These are phyloP conservation scores for Calonectria pseudoturangicola DNA, from an alignment of 2,329 filamentous ascomycete genomes.

Conservation along the genomic window DNA sequence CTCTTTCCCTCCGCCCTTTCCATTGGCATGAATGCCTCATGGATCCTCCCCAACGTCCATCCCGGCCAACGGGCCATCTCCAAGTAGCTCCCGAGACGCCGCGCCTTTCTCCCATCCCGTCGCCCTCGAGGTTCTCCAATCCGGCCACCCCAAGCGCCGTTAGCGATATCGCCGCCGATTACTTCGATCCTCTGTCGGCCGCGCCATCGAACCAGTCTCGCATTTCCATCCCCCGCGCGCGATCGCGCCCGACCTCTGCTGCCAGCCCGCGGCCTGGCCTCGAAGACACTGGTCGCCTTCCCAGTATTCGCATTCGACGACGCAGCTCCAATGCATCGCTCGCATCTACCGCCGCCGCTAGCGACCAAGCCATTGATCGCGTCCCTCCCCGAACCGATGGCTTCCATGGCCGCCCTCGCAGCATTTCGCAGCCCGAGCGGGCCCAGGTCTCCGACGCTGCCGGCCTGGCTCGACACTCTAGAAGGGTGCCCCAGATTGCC, in stretches of 20 bases:
- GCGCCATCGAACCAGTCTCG: conserved; percentile 51
- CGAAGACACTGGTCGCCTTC: conserved; percentile 46
- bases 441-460: conserved; percentile 47
- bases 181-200: conserved; percentile 51
- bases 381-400: conserved; percentile 37
- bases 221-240: conserved; percentile 43
- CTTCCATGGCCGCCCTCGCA: conserved; percentile 56
- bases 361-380: conserved; percentile 30
- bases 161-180: conserved; percentile 50
- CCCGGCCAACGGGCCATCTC: conserved; percentile 46
- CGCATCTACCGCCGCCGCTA: conserved; percentile 27
- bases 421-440: conserved; percentile 60
- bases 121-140: conserved; percentile 37
- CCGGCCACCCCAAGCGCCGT: conserved; percentile 35
- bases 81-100: conserved; percentile 27
- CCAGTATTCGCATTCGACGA: conserved; percentile 54
- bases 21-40: conserved; percentile 45
- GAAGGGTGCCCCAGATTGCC: conserved; percentile 57
- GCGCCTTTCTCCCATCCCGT: conserved; percentile 46
- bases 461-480: conserved; percentile 55
- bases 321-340: conserved; percentile 50
- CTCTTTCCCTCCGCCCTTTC: conserved; percentile 9
- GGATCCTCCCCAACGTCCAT: conserved; percentile 47
- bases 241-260: conserved; percentile 40
- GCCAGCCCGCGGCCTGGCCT: conserved; percentile 39